Evolutionary conservation across 495 filamentous ascomycete genomes (phyloP).

Genomic region (Rostrohypoxylon terebratum): DNA sequence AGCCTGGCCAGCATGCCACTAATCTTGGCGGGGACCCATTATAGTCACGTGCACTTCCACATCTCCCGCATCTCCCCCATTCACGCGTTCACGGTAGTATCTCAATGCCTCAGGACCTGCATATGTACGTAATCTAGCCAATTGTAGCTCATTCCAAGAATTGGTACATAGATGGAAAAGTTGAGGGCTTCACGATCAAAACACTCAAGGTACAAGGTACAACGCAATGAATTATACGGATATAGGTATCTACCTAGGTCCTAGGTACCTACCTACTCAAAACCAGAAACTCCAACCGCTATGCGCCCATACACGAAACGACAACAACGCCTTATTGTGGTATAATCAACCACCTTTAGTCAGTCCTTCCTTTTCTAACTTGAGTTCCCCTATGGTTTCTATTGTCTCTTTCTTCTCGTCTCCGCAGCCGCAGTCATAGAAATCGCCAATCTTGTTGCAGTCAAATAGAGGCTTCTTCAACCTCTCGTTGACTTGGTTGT

Average conservation of each 20-base stretch:
- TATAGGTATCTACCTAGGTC: neutral
- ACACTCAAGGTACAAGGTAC: no score
- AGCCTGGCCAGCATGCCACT: constrained; percentile 18
- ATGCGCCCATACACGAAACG: constrained; percentile 18
- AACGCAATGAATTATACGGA: neutral
- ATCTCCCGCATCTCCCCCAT: neutral
- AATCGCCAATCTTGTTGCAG: constrained; percentile 87
- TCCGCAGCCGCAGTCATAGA: constrained; percentile 95
- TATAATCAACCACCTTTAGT: constrained; percentile 35
- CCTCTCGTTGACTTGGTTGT: constrained; percentile 93
- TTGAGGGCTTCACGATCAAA: no score
- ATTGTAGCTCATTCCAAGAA: neutral
- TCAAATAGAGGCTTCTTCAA: constrained; percentile 86
- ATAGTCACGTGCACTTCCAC: constrained; percentile 48
- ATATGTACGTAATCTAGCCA: constrained; percentile 11
- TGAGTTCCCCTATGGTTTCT: constrained; percentile 42
- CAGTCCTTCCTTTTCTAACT: constrained; percentile 56
- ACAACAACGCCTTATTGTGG: constrained; percentile 1
- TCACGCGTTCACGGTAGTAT: neutral
- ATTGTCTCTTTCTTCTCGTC: constrained; percentile 67
- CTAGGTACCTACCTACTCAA: neutral
- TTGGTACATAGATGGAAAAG: no score
- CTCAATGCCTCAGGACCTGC: constrained; percentile 12
- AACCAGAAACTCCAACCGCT: constrained; percentile 33
- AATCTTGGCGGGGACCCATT: constrained; percentile 23